Percentiles rank a stretch among this genome's conserved stretches.
Conservation (phyloP, 306 rosid genomes). For the Chamaecrista fasciculata region DNA sequence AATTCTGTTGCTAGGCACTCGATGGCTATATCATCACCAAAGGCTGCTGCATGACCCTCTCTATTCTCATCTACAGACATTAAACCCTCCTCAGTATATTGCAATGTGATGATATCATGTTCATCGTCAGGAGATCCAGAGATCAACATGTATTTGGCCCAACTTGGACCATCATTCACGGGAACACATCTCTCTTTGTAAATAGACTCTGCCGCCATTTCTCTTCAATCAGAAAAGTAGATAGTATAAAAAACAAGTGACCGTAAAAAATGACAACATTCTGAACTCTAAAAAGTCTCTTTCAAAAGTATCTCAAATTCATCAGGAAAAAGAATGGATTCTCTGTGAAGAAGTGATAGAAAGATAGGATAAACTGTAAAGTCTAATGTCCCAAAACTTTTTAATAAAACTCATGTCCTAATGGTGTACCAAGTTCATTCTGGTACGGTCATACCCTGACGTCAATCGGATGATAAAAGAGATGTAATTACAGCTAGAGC, state of each 20-base stretch:
- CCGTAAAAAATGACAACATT: not conserved
- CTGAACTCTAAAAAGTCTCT: too few relatives aligned
- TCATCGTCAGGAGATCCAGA: constrained; percentile 84
- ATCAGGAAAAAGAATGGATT: not conserved
- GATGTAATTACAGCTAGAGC: not conserved
- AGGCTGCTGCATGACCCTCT: constrained; percentile 92
- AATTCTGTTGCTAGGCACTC: constrained; percentile 98
- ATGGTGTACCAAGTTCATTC: not conserved
- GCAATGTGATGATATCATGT: constrained; percentile 89
- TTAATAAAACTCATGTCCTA: not conserved
- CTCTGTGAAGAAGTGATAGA: too few relatives aligned
- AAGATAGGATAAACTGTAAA: not conserved
- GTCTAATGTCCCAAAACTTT: not conserved
- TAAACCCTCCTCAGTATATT: constrained; percentile 90
- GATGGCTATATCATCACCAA: constrained; percentile 97
- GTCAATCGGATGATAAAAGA: not conserved
- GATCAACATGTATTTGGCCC: constrained; percentile 97
- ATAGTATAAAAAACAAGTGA: constrained; percentile 27
- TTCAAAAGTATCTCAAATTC: too few relatives aligned
- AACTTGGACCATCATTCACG: constrained; percentile 75
- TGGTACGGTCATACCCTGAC: not conserved
- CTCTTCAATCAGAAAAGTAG: constrained; percentile 54
- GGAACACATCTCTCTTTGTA: constrained; percentile 89
- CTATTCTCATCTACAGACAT: constrained; percentile 85
- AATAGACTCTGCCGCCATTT: constrained; percentile 86